Evolutionary conservation across 2,329 filamentous ascomycete genomes (phyloP), one percentile per base, ranked within the genome.

Genomic region (Epichloe typhina): DNA sequence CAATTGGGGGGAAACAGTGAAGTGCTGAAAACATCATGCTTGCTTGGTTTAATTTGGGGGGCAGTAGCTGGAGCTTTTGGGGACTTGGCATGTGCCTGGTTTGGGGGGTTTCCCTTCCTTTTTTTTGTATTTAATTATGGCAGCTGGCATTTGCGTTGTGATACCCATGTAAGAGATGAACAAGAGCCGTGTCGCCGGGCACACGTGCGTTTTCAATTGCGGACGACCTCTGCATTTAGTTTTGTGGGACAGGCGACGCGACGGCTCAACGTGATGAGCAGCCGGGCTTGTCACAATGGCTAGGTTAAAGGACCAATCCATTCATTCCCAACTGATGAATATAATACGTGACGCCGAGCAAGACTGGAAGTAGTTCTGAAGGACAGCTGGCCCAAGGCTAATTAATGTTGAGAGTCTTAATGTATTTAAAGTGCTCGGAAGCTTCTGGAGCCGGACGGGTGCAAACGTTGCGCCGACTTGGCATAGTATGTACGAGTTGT

Each of bases 111-210:
- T 7, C 4, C 39, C 17, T 42, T 17, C 9, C 36, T 12, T n/a
- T 42, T 23, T 23, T 36, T n/a, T 23, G 15, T 38, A 6, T 38
- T 38, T n/a, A 8, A 19, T 19, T 3, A 13, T 46, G n/a, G 36
- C 36, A 42, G 21, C 11, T 17, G 39, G 21, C 38, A 35, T 46
- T 49, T 46, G 38, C 43, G 17, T 19, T 48, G 35, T 45, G 51
- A 50, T 50, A 52, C 43, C 47, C 43, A 23, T 46, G 42, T 48
- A 49, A 36, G 39, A 46, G 49, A 45, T 23, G 0, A 19, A 13
- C 21, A 35, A 33, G 19, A 42, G 26, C 11, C 15, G n/a, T 38
- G n/a, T 41, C 11, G n/a, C 6, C 36, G 13, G 2, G 3, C 31
- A 19, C 37, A 37, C n/a, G 17, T 42, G 31, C 31, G 11, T 33